Evolutionary conservation across 2,329 filamentous ascomycete genomes (phyloP).

Genomic region (Colletotrichum lupini): DNA sequence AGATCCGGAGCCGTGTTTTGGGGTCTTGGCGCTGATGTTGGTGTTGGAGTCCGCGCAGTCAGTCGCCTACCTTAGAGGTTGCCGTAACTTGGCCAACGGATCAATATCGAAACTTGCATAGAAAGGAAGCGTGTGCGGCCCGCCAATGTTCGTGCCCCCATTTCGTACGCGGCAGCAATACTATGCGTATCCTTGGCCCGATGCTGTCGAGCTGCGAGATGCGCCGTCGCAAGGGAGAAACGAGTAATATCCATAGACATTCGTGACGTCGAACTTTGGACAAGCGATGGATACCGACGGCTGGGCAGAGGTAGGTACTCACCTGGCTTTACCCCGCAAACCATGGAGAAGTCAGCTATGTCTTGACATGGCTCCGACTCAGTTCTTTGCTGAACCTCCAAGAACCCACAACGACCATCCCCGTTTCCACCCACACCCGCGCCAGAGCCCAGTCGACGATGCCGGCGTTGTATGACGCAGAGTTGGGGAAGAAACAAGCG

Average conservation of each 20-base stretch:
- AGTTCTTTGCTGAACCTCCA: neutral
- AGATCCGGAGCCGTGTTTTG: constrained; percentile 33
- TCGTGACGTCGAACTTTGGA: neutral
- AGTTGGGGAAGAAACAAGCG: constrained; percentile 8
- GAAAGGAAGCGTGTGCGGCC: constrained; percentile 9
- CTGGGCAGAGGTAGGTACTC: neutral
- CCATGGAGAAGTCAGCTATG: neutral
- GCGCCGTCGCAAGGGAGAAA: neutral
- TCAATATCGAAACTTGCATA: neutral
- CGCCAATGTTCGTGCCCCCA: neutral
- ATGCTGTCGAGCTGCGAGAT: neutral
- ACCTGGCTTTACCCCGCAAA: constrained; percentile 30
- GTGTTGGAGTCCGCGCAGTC: constrained; percentile 1
- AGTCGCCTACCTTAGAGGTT: neutral
- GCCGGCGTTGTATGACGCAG: constrained; percentile 31
- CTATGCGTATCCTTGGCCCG: neutral
- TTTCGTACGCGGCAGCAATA: neutral
- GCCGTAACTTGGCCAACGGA: constrained; percentile 31
- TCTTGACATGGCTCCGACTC: constrained; percentile 25
- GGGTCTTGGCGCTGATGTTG: constrained; percentile 30
- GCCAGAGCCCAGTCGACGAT: constrained; percentile 24
- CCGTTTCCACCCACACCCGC: constrained; percentile 21
- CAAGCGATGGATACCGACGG: constrained; percentile 1
- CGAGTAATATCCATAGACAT: neutral
- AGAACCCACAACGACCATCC: constrained; percentile 19